Conservation (phyloP, 495 filamentous ascomycete genomes). For the Parmelia sp. region DNA sequence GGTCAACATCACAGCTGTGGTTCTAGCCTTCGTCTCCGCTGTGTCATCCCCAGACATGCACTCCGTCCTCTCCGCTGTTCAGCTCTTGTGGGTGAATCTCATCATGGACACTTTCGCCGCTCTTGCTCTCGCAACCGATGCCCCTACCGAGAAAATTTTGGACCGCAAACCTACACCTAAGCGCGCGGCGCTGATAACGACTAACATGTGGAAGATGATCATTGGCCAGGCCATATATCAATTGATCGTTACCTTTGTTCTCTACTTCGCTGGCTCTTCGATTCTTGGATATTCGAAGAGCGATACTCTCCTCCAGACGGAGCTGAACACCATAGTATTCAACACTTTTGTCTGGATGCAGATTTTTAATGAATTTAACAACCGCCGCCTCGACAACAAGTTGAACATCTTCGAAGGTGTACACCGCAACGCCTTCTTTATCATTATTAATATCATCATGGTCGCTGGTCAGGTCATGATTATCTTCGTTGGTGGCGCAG, state of each 20-base stretch:
- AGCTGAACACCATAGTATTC: slow-evolving; percentile 73
- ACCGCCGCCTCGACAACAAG: slow-evolving; percentile 79
- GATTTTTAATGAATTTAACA: slow-evolving; percentile 94
- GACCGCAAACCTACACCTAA: slow-evolving; percentile 81
- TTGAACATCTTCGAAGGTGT: slow-evolving; percentile 88
- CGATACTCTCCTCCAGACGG: slow-evolving; percentile 34
- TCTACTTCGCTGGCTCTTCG: slow-evolving; percentile 62
- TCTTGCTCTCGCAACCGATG: slow-evolving; percentile 78
- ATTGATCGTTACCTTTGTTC: slow-evolving; percentile 66
- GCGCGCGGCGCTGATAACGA: slow-evolving; percentile 65
- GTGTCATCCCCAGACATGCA: slow-evolving; percentile 58
- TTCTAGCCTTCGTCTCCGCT: slow-evolving; percentile 76
- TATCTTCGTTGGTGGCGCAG: slow-evolving; percentile 64
- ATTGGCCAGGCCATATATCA: slow-evolving; percentile 80
- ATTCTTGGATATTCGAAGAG: slow-evolving; percentile 51
- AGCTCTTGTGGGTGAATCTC: slow-evolving; percentile 86
- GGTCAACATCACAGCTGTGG: slow-evolving; percentile 82
- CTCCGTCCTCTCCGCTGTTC: slow-evolving; percentile 77
- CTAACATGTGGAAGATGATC: slow-evolving; percentile 97
- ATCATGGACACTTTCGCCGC: slow-evolving; percentile 94
- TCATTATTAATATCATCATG: slow-evolving; percentile 76
- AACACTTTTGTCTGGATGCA: slow-evolving; percentile 98
- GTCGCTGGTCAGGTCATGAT: slow-evolving; percentile 75
- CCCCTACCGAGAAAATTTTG: slow-evolving; percentile 69
- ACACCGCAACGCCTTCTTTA: slow-evolving; percentile 70